phyloP scores from a whole-genome alignment of 768 basidiomycete species.

The Boletus subcaerulescens region DNA sequence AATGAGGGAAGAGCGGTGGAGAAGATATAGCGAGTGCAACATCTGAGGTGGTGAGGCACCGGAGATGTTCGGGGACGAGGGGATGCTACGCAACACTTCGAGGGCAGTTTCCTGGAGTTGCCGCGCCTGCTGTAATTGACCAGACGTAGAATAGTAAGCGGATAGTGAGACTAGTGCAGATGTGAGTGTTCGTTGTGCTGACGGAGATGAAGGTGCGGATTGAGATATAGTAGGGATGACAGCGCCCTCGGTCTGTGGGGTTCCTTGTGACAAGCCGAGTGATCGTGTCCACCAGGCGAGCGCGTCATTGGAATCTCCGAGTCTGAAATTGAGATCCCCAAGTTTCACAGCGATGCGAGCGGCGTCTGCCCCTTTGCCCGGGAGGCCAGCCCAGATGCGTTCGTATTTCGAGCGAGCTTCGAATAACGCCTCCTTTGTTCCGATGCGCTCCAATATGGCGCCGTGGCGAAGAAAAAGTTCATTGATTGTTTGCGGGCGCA shows the following conservation, averaged over 20 bases:
- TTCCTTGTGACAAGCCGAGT: constrained; percentile 44
- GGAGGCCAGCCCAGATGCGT: constrained; percentile 50
- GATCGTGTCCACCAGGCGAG: constrained; percentile 68
- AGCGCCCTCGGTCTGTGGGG: constrained; percentile 18
- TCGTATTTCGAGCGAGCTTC: constrained; percentile 58
- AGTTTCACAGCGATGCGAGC: constrained; percentile 62
- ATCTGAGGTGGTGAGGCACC: constrained; percentile 52
- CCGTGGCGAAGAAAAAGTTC: constrained; percentile 58
- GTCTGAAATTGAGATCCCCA: constrained; percentile 58
- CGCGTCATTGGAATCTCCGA: constrained; percentile 53
- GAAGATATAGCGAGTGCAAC: constrained; percentile 62
- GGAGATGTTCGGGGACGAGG: constrained; percentile 41
- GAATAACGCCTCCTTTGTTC: constrained; percentile 44
- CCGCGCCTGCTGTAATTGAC: constrained; percentile 53
- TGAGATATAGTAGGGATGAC: constrained; percentile 33
- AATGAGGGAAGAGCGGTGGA: constrained; percentile 72
- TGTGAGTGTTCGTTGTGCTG: constrained; percentile 58
- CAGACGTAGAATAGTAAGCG: constrained; percentile 61
- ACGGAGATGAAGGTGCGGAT: constrained; percentile 51
- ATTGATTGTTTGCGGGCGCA: constrained; percentile 49
- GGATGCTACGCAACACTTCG: constrained; percentile 51
- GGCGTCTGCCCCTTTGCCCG: constrained; percentile 40
- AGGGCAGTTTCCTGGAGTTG: constrained; percentile 55
- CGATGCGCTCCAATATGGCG: constrained; percentile 58
- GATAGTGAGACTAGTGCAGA: constrained; percentile 69